phyloP scores from a whole-genome alignment of 176 grass and related monocot species.

The Areca catechu region DNA sequence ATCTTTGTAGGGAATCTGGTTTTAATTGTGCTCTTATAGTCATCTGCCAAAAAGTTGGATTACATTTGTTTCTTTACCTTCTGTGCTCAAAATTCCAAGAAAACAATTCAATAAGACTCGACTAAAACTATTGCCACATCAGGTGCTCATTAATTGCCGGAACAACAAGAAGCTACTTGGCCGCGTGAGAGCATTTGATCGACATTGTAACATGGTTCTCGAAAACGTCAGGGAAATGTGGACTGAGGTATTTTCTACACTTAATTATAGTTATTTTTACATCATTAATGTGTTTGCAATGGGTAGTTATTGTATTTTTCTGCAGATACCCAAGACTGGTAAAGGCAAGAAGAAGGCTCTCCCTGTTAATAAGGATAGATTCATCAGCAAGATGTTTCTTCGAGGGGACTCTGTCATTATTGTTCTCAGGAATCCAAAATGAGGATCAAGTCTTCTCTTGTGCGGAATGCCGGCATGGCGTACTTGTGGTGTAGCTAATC shows the following conservation, averaged over 20 bases:
- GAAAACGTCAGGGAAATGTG: constrained; percentile 98
- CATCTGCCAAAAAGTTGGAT: no score
- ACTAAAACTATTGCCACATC: neutral
- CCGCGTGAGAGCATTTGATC: constrained; percentile 87
- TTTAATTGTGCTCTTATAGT: no score
- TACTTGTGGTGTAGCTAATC: no score
- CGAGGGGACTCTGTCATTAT: constrained; percentile 88
- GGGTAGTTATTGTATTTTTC: constrained; percentile 4
- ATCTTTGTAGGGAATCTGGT: no score
- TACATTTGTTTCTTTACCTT: no score
- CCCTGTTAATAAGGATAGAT: constrained; percentile 87
- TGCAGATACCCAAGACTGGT: constrained; percentile 76
- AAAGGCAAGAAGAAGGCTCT: constrained; percentile 99
- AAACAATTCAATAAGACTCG: no score
- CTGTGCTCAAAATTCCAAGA: no score
- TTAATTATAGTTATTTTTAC: neutral
- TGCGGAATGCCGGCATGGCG: no score
- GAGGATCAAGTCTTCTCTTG: constrained; percentile 3
- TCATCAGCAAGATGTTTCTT: constrained; percentile 99
- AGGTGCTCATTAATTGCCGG: constrained; percentile 94
- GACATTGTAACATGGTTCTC: constrained; percentile 96
- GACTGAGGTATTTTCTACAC: constrained; percentile 54
- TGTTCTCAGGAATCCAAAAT: constrained; percentile 80
- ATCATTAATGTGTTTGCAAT: no score
- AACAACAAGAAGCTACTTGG: constrained; percentile 97